Base-by-base conservation (phyloP, 2,329 filamentous ascomycete genomes). In the Pestalotiopsis sp. region DNA sequence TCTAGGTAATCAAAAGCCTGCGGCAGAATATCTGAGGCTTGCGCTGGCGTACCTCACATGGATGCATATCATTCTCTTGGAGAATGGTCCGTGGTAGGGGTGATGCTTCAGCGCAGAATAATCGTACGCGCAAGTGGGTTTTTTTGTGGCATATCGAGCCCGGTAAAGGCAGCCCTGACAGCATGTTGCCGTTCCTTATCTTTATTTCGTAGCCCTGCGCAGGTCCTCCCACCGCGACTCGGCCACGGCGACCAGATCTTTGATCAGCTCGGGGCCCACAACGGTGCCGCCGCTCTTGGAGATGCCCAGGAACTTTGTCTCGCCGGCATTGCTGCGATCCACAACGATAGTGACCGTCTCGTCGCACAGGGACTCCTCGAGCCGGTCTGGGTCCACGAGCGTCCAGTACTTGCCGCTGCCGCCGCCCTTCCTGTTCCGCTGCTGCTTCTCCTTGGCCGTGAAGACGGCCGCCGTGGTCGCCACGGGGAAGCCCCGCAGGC, bases 331-430 rank as follows among this genome's bases (percentile, higher is more conserved):
- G 13, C 78, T 81, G 69, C 83, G 83, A 77, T 95, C 92, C n/a
- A 97, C 88, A 63, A 96, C 90, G 41, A 97, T 83, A 2, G 91
- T 95, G n/a, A 96, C 84, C n/a, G 81, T 87, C 84, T 99, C 96
- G 70, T 90, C 86, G 77, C 94, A 97, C 58, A 97, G 81, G 9
- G 87, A 88, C 82, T 98, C 96, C 82, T 99, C 96, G 73, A 97
- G 91, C 25, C 90, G 88, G 81, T 99, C 96, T 2, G 94, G 94
- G 81, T 99, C 96, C 6, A 92, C 89, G 68, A 99, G 81, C 2
- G 98, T 83, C 93, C 94, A 97, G 76, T 84, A 86, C 75, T 84
- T 86, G 72, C 81, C 85, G 73, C 81, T 79, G 2, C 78, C 31
- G 31, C 31, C 31, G 31, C 31, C 31, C 31, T 36, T 36, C 6